A percentile compares a stretch with the other conserved stretches of the same genome.
phyloP scores from a whole-genome alignment of 2,329 filamentous ascomycete genomes.

The Venturia carpophila region DNA sequence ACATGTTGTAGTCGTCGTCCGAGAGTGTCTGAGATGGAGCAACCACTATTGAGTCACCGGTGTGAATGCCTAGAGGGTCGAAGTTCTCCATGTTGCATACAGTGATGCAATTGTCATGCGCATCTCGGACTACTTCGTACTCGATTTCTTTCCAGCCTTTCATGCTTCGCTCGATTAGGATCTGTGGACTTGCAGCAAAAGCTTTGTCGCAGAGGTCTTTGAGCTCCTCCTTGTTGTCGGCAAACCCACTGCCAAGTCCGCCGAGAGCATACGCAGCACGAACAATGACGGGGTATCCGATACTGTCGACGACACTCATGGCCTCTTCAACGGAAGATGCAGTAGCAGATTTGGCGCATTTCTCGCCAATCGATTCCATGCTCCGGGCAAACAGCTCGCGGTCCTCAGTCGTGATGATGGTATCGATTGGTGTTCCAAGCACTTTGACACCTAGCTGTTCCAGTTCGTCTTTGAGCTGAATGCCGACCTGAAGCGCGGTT shows the following conservation, averaged over 20 bases:
- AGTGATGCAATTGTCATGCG: constrained; percentile 95
- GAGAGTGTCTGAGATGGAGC: constrained; percentile 94
- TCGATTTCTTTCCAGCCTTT: constrained; percentile 99
- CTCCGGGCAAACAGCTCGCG: constrained; percentile 93
- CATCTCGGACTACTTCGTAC: constrained; percentile 95
- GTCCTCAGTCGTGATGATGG: constrained; percentile 97
- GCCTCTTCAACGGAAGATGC: constrained; percentile 85
- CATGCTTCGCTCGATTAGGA: constrained; percentile 96
- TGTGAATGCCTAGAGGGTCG: constrained; percentile 94
- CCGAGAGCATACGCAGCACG: constrained; percentile 93
- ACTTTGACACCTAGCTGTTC: constrained; percentile 87
- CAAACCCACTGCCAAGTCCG: constrained; percentile 91
- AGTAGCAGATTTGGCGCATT: constrained; percentile 94
- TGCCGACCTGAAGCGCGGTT: constrained; percentile 92
- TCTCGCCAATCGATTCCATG: constrained; percentile 97
- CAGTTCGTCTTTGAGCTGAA: constrained; percentile 96
- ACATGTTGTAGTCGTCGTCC: constrained; percentile 98
- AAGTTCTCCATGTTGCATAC: constrained; percentile 99
- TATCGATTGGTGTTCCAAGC: constrained; percentile 91
- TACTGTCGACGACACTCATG: constrained; percentile 76
- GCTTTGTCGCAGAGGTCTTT: constrained; percentile 88
- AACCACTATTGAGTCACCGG: constrained; percentile 95
- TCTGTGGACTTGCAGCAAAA: constrained; percentile 88
- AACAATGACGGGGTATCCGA: constrained; percentile 95
- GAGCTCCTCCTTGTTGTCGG: constrained; percentile 76